phyloP scores from a whole-genome alignment of 345 rosid species.

The Salix arbutifolia region DNA sequence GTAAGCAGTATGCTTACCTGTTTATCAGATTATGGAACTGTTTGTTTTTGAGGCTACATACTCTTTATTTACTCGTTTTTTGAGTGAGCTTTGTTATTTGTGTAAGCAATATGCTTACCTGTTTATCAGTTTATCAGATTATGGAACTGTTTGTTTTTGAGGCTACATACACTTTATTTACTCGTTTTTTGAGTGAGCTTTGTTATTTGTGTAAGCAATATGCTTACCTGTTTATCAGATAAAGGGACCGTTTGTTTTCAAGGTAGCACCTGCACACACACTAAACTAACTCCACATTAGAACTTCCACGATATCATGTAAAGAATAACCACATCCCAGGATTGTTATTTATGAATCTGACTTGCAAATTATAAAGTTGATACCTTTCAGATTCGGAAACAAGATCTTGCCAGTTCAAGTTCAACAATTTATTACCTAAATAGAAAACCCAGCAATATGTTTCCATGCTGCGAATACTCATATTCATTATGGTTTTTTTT shows the following conservation, averaged over 20 bases:
- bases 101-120: neutral
- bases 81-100: conserved; percentile 1
- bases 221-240: neutral
- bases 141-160: neutral
- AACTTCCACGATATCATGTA: neutral
- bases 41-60: neutral
- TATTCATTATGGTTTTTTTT: too few species aligned
- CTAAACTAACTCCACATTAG: neutral
- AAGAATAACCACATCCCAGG: too few species aligned
- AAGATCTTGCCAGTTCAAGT: neutral
- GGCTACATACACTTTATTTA: conserved; percentile 39
- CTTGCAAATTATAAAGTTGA: neutral
- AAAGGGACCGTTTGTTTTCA: neutral
- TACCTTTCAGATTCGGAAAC: neutral
- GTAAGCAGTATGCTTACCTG: neutral
- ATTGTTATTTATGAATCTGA: neutral
- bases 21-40: neutral
- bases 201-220: neutral
- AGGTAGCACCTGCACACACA: too few species aligned
- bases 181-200: conserved; percentile 21
- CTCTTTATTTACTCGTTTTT: conserved; percentile 46
- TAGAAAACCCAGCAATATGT: too few species aligned
- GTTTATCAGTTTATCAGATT: neutral
- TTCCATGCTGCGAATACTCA: too few species aligned
- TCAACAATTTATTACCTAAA: too few species aligned